Evolutionary conservation across 176 grass and related monocot species (phyloP).

Genomic region (Oryza rufipogon): DNA sequence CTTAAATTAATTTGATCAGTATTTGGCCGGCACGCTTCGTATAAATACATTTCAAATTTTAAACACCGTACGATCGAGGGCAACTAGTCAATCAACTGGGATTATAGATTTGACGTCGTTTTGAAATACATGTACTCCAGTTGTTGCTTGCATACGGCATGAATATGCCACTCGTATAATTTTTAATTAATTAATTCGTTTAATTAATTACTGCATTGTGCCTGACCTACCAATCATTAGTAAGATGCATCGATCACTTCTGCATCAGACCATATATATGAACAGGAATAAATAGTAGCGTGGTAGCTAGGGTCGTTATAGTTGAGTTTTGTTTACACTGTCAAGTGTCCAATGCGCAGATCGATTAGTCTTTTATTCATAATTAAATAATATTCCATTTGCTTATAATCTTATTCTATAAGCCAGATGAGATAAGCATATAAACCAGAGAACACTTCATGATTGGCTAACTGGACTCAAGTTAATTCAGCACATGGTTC

Average conservation of each 20-base stretch:
- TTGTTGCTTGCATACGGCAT: not conserved
- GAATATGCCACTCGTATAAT: not conserved
- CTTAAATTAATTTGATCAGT: not conserved
- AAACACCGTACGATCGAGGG: not conserved
- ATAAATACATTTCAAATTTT: constrained; percentile 3
- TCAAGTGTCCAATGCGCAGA: not conserved
- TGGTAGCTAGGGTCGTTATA: not conserved
- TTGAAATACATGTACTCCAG: constrained; percentile 2
- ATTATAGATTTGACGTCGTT: not conserved
- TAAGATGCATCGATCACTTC: not conserved
- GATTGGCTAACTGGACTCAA: not conserved
- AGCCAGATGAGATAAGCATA: not conserved
- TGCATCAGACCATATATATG: not conserved
- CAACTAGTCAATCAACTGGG: constrained; percentile 11
- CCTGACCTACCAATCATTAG: not conserved
- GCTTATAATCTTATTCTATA: not conserved
- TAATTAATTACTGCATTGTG: not conserved
- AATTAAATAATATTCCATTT: not conserved
- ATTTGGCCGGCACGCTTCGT: not conserved
- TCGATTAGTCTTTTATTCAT: not conserved
- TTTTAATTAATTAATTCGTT: not conserved
- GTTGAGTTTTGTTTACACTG: not conserved
- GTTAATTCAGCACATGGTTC: not conserved
- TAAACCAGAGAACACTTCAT: not conserved
- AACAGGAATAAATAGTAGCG: not conserved